Evolutionary conservation across 2,329 filamentous ascomycete genomes (phyloP), one percentile per base, ranked within the genome.

Genomic region (Scytalidium lignicola): DNA sequence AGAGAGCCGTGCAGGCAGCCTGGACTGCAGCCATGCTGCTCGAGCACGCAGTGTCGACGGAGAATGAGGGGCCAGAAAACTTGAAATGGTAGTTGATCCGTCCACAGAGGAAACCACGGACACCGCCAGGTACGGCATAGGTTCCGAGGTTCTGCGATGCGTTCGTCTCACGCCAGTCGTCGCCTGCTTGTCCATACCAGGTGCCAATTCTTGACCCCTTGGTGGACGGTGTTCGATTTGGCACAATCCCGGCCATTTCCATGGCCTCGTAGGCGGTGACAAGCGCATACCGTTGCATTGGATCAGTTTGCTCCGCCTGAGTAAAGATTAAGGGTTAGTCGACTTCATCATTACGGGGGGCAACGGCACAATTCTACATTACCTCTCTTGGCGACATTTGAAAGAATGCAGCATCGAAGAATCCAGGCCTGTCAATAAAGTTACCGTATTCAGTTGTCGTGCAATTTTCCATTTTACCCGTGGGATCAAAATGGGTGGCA

Each of bases 281-380:
- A 26, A 91, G 69, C 2, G 85, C 83, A 57, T 90, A 74, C 55
- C 87, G 78, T 64, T 88, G 86, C 76, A 88, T 87, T 0, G 87
- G 87, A 62, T 90, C 87, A 1, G 85, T 88, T 62, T 90, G 85
- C 44, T 81, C 78, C 26, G 87, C 87, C 67, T 90, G 86, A 85
- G 23, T 85, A 89, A 82, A 90, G 89, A 67, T 88, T 88, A 77
- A 90, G 90, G 70, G 70, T 89, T 90, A 65, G 84, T 82, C 41
- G 72, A 75, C 66, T 88, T 87, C n/a, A n/a, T n/a, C n/a, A n/a
- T n/a, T n/a, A n/a, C n/a, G n/a, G n/a, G n/a, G n/a, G n/a, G n/a
- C n/a, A n/a, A n/a, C n/a, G n/a, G n/a, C n/a, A n/a, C n/a, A n/a
- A n/a, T n/a, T n/a, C n/a, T n/a, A n/a, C n/a, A n/a, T n/a, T n/a